Conservation (phyloP, 1,284 basidiomycete species). For the Rhodotorula sp. region DNA sequence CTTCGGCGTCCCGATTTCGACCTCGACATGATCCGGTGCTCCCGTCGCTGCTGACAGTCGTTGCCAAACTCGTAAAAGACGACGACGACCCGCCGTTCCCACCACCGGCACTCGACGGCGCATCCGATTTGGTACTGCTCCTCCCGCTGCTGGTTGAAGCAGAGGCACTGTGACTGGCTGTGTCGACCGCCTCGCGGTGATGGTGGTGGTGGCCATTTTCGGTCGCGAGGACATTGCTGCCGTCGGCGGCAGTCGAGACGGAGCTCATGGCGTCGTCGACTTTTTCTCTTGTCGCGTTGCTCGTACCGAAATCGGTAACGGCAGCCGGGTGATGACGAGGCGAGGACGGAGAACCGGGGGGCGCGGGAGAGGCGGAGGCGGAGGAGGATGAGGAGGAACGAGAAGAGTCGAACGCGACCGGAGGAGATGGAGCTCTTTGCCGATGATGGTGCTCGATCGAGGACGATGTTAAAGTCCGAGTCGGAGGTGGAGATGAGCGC, state of each 20-base stretch:
- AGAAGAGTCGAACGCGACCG: background rate
- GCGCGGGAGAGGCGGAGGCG: background rate
- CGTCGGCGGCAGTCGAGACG: no score
- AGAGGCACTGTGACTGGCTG: no score
- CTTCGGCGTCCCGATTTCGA: background rate
- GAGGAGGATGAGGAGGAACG: constrained; percentile 1
- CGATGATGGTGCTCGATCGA: background rate
- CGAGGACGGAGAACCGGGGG: background rate
- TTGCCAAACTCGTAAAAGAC: constrained; percentile 14
- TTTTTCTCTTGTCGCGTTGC: no score
- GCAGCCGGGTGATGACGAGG: background rate
- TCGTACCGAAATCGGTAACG: no score
- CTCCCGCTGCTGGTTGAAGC: no score
- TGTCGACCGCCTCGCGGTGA: no score
- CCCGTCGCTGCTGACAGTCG: constrained; percentile 14
- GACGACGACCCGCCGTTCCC: no score
- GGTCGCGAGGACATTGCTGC: no score
- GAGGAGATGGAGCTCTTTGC: background rate
- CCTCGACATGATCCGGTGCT: background rate
- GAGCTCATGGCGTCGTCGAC: no score
- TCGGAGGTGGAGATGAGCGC: background rate
- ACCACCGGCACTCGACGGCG: background rate
- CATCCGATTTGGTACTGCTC: background rate
- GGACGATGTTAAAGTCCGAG: background rate
- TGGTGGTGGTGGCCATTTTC: no score